phyloP scores from a whole-genome alignment of 441 rosid genomes.

The Viola pubescens region DNA sequence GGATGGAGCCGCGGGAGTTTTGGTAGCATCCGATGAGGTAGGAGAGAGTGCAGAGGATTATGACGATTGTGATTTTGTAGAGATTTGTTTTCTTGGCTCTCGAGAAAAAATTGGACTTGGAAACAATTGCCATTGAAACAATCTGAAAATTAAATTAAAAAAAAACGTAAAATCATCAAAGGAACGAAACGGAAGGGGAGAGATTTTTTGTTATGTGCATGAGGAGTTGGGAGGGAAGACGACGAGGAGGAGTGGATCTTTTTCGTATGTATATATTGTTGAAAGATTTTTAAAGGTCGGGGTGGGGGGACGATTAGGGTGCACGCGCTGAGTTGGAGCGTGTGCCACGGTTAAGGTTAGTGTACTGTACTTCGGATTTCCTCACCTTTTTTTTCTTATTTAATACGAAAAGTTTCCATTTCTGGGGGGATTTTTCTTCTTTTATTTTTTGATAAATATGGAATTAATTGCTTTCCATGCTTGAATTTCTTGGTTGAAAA shows the following conservation, averaged over 20 bases:
- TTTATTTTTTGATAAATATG: too few species aligned
- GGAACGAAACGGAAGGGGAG: neutral
- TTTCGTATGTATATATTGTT: neutral
- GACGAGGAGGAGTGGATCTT: neutral
- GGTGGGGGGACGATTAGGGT: neutral
- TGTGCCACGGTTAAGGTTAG: too few species aligned
- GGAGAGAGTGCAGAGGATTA: slow-evolving; percentile 39
- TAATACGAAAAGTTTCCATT: too few species aligned
- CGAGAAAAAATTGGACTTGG: slow-evolving; percentile 10
- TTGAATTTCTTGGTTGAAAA: too few species aligned
- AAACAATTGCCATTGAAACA: slow-evolving; percentile 21
- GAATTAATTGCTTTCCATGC: too few species aligned
- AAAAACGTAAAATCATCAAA: neutral
- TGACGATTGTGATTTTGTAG: slow-evolving; percentile 27
- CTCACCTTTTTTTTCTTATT: too few species aligned
- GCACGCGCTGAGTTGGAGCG: too few species aligned
- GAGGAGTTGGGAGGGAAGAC: too few species aligned
- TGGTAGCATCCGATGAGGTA: slow-evolving; percentile 49
- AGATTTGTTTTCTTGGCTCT: slow-evolving; percentile 41
- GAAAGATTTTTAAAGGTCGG: neutral
- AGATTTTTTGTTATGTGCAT: neutral
- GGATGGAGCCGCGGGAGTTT: slow-evolving; percentile 19
- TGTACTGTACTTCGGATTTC: too few species aligned
- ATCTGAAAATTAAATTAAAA: neutral
- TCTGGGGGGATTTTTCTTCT: too few species aligned